Percentiles rank a stretch among this genome's conserved stretches.
phyloP scores from a whole-genome alignment of 2,329 filamentous ascomycete genomes.

The Aspergillus sp. region DNA sequence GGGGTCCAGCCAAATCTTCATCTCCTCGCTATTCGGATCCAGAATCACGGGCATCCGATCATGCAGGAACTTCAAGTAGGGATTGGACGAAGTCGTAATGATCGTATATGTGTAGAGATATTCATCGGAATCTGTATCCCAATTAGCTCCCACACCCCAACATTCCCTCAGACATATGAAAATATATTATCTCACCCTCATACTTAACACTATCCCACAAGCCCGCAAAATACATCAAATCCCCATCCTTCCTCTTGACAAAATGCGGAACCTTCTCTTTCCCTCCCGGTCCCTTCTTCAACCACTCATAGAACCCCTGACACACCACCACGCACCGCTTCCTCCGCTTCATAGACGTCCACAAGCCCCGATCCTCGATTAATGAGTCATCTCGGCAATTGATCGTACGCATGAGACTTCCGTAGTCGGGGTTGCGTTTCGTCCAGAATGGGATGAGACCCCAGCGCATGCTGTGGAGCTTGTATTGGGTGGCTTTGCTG shows the following conservation, averaged over 20 bases:
- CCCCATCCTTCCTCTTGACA: constrained; percentile 76
- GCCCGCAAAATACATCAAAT: constrained; percentile 85
- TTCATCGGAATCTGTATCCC: constrained; percentile 57
- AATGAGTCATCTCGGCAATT: constrained; percentile 93
- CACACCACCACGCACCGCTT: constrained; percentile 87
- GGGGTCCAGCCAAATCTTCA: constrained; percentile 80
- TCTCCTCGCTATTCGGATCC: constrained; percentile 69
- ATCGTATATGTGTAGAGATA: constrained; percentile 88
- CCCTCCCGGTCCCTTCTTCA: constrained; percentile 69
- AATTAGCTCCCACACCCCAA: constrained; percentile 2
- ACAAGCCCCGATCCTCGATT: constrained; percentile 75
- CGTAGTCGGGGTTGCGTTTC: constrained; percentile 76
- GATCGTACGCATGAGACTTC: constrained; percentile 80
- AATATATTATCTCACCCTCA: constrained; percentile 57
- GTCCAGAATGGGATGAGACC: constrained; percentile 93
- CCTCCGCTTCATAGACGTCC: constrained; percentile 84
- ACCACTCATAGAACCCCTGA: constrained; percentile 96
- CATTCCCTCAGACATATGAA: not conserved
- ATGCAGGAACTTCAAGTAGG: constrained; percentile 82
- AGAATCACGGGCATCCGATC: constrained; percentile 95
- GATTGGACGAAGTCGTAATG: constrained; percentile 85
- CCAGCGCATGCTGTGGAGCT: constrained; percentile 94
- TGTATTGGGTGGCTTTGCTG: constrained; percentile 55
- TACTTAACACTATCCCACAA: constrained; percentile 87
- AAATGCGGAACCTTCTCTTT: constrained; percentile 86